Percentiles rank a stretch among this genome's conserved stretches.
Conservation (phyloP, 2,329 filamentous ascomycete genomes). For the Verticillium alfalfae region DNA sequence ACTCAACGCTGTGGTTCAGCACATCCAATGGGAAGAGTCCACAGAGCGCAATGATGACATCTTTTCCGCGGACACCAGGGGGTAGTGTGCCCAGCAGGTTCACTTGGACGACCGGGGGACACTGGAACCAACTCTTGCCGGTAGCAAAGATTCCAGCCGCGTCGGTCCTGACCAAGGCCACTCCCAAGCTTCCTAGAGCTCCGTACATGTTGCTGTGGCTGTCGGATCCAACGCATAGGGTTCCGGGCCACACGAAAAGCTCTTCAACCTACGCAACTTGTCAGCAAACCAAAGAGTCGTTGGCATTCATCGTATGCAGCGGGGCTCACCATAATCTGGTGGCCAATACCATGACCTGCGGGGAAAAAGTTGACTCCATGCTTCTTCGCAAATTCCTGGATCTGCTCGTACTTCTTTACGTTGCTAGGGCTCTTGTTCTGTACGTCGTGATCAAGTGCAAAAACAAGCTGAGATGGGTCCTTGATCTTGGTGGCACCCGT, state of each 20-base stretch:
- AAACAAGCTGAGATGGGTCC: constrained; percentile 65
- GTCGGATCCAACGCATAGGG: constrained; percentile 73
- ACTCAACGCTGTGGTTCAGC: constrained; percentile 86
- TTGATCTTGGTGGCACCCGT: constrained; percentile 71
- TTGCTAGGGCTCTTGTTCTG: constrained; percentile 77
- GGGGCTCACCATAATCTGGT: constrained; percentile 67
- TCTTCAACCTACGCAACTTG: constrained; percentile 53
- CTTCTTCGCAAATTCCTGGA: constrained; percentile 73
- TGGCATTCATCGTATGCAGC: no score
- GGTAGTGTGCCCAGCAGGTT: constrained; percentile 72
- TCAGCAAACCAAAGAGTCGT: no score
- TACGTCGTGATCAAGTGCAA: constrained; percentile 83
- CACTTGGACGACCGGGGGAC: constrained; percentile 77
- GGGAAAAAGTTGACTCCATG: constrained; percentile 68
- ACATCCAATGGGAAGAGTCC: constrained; percentile 83
- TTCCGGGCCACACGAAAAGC: constrained; percentile 78
- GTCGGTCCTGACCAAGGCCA: constrained; percentile 80
- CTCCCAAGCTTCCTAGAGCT: constrained; percentile 70
- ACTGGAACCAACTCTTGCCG: constrained; percentile 79
- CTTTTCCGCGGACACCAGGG: constrained; percentile 81
- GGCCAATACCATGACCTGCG: constrained; percentile 78
- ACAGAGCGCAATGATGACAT: constrained; percentile 86
- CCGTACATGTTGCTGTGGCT: constrained; percentile 81
- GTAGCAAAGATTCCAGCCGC: constrained; percentile 84
- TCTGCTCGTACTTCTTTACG: constrained; percentile 74